A percentile compares a stretch with the other conserved stretches of the same genome.
These are phyloP conservation scores for Naganishia cerealis DNA, from an alignment of 1,284 basidiomycete species.

Conservation along the genomic window DNA sequence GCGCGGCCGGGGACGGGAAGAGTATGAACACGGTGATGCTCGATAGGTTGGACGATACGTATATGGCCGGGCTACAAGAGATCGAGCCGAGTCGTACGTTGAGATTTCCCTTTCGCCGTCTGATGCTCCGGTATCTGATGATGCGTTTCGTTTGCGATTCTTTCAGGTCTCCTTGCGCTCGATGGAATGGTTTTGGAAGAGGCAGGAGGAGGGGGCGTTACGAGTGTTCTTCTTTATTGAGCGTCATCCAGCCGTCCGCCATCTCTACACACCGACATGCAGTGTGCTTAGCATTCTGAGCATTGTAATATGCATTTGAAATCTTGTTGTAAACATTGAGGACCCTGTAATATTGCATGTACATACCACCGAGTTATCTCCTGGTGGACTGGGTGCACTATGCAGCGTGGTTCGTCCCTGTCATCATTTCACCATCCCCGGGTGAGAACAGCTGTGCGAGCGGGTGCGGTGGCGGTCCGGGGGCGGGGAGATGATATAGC, in stretches of 20 bases:
- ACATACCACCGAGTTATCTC: too few relatives aligned
- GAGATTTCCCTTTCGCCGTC: constrained; percentile 66
- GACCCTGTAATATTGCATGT: too few relatives aligned
- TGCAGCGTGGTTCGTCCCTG: too few relatives aligned
- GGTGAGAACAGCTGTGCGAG: neutral
- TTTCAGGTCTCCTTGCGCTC: constrained; percentile 65
- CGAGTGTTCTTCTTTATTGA: constrained; percentile 44
- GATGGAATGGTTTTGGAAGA: constrained; percentile 79
- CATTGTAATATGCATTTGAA: too few relatives aligned
- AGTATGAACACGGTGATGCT: constrained; percentile 61
- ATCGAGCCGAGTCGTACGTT: constrained; percentile 20
- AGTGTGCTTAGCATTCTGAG: too few relatives aligned
- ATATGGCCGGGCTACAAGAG: constrained; percentile 29
- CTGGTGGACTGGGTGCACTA: too few relatives aligned
- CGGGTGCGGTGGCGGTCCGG: neutral
- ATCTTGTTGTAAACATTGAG: too few relatives aligned
- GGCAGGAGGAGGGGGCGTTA: constrained; percentile 65
- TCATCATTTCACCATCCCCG: too few relatives aligned
- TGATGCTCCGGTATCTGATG: constrained; percentile 65
- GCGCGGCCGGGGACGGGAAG: constrained; percentile 41
- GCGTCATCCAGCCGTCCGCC: too few relatives aligned
- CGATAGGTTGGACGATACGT: constrained; percentile 18
- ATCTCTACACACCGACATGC: too few relatives aligned
- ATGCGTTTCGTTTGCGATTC: constrained; percentile 39
- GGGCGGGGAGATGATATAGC: neutral